phyloP scores from a whole-genome alignment of 2,329 filamentous ascomycete genomes.

The Bipolaris sorokiniana region DNA sequence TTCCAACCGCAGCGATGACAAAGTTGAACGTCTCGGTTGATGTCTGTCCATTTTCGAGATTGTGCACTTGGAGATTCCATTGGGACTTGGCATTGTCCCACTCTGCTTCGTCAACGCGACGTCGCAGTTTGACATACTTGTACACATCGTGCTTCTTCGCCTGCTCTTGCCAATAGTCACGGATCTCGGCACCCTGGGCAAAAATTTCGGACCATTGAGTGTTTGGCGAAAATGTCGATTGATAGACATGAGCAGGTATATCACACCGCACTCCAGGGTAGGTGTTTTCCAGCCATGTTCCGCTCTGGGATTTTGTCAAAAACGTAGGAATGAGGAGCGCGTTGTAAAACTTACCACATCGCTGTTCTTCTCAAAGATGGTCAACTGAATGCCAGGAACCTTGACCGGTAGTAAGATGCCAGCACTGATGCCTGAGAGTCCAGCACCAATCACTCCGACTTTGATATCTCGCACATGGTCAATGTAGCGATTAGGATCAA shows the following conservation, averaged over 20 bases:
- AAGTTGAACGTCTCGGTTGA: constrained; percentile 35
- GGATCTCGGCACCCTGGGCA: constrained; percentile 50
- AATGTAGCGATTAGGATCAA: constrained; percentile 37
- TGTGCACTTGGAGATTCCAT: constrained; percentile 64
- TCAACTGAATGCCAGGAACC: constrained; percentile 68
- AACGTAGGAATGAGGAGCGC: neutral
- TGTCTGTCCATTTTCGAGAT: constrained; percentile 54
- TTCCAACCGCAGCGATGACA: constrained; percentile 47
- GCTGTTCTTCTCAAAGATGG: constrained; percentile 58
- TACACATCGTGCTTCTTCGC: constrained; percentile 51
- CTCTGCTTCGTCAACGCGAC: constrained; percentile 46
- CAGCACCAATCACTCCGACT: constrained; percentile 69
- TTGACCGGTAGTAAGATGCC: constrained; percentile 71
- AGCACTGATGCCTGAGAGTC: constrained; percentile 67
- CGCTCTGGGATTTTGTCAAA: constrained; percentile 22
- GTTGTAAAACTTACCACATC: constrained; percentile 30
- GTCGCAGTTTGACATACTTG: constrained; percentile 48
- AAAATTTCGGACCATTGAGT: constrained; percentile 54
- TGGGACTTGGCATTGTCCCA: constrained; percentile 55
- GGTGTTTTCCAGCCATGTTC: constrained; percentile 48
- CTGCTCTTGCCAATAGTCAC: constrained; percentile 50
- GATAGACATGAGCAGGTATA: constrained; percentile 49
- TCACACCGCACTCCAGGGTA: constrained; percentile 45
- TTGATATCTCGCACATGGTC: constrained; percentile 45
- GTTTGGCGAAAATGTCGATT: constrained; percentile 53